Base-by-base conservation (phyloP, 2,329 filamentous ascomycete species). In the Clonostachys byssicola region DNA sequence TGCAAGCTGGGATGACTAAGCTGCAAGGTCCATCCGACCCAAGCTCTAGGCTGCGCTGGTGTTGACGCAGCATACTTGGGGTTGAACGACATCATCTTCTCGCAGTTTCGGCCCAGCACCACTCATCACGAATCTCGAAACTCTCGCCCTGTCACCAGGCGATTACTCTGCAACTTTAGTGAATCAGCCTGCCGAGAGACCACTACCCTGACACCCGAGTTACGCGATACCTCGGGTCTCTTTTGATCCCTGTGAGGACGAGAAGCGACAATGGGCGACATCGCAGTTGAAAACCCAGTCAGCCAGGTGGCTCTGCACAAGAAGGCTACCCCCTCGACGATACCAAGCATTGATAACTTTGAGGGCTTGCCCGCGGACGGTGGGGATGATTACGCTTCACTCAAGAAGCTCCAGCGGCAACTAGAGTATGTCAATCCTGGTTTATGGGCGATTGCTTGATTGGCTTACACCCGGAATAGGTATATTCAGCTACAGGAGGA, bases 401-500 rank as follows among this genome's bases (percentile, higher is more conserved):
- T 97, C 69, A 99, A 99, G 79, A 94, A 95, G 76, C 83, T 97
- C 54, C 92, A 99, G 72, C 81, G 92, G 66, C 92, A 97, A 75
- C 75, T 97, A 59, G 94, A 99, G 85, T 97, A 80, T 34, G 8
- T 12, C n/a, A 36, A 14, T 40, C 13, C 8, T 12, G 36, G n/a
- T 2, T 8, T 12, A n/a, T 8, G 33, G 8, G 23, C 23, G 23
- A 30, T 30, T 30, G 23, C 23, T 30, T 30, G 23, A 30, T 30
- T 30, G 8, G 45, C 50, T 54, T 50, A 47, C 45, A 40, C 7
- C 16, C 63, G 70, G 53, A 53, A 54, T 58, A 90, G 86, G 68
- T 89, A 95, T 70, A 96, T 97, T 66, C 90, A 96, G 71, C 80
- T 99, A 59, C 94, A 99, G 74, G 94, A 99, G 72, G 94, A 99